These are phyloP conservation scores for Fusarium zealandicum DNA, from an alignment of 2,329 filamentous ascomycete genomes.

Conservation along the genomic window DNA sequence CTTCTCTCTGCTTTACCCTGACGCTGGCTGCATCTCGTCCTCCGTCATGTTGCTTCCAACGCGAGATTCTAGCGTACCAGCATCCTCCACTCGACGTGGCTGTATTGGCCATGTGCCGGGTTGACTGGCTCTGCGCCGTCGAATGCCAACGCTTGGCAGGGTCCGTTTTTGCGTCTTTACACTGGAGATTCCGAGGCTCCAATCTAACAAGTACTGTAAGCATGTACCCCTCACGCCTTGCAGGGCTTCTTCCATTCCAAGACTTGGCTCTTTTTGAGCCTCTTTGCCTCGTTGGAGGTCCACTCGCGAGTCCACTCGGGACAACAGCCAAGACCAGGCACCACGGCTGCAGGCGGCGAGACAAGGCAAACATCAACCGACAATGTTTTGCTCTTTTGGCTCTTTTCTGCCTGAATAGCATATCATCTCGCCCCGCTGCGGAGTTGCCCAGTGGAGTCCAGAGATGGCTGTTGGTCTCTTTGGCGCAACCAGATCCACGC, in stretches of 20 bases:
- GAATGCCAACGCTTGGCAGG: constrained; percentile 30
- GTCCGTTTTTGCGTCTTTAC: no score
- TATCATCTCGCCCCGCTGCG: background rate
- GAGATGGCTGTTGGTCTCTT: background rate
- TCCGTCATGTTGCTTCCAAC: constrained; percentile 26
- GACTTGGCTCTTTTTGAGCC: constrained; percentile 15
- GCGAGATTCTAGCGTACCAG: constrained; percentile 17
- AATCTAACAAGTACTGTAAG: no score
- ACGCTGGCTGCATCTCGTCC: constrained; percentile 10
- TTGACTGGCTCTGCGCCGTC: constrained; percentile 32
- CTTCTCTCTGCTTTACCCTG: constrained; percentile 5
- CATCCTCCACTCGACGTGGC: constrained; percentile 26
- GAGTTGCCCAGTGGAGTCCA: background rate
- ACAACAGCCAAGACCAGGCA: background rate
- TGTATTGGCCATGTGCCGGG: constrained; percentile 34
- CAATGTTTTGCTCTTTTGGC: background rate
- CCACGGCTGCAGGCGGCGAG: no score
- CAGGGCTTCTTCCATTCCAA: no score
- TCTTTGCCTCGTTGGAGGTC: constrained; percentile 1
- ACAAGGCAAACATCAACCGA: no score
- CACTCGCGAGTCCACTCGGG: background rate
- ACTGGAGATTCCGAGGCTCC: no score
- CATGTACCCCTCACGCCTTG: no score
- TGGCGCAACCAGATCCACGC: background rate
- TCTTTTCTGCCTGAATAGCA: background rate